Conservation (phyloP, 192 early-diverging fungal species). For the Neocallimastix lanati region DNA sequence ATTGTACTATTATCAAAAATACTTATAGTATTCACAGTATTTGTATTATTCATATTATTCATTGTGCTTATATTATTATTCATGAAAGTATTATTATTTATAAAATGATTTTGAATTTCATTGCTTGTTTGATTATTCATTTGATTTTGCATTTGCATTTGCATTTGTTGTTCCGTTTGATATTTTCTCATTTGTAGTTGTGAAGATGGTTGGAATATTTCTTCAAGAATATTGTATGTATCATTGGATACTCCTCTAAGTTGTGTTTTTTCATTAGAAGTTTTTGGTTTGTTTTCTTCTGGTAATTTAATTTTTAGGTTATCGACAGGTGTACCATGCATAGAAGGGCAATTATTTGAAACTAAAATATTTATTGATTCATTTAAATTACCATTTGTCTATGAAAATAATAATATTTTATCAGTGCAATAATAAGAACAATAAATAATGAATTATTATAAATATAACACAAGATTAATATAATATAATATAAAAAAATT, state of each 20-base stretch:
- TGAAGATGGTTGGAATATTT: background rate
- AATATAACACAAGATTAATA: too few relatives aligned
- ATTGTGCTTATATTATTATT: background rate
- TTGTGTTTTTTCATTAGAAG: background rate
- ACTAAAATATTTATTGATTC: background rate
- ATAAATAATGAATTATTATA: too few relatives aligned
- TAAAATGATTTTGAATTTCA: too few relatives aligned
- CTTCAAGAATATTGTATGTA: background rate
- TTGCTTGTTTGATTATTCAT: too few relatives aligned
- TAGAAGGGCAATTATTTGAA: background rate
- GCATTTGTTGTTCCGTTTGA: background rate
- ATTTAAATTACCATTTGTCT: background rate
- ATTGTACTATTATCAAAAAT: background rate
- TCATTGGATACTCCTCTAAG: background rate
- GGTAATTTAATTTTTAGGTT: background rate
- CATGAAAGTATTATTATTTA: background rate
- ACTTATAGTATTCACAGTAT: too few relatives aligned
- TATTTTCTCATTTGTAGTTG: background rate
- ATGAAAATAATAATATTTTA: too few relatives aligned
- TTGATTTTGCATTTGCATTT: too few relatives aligned
- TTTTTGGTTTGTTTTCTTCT: background rate
- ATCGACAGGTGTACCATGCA: background rate
- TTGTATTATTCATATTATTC: background rate
- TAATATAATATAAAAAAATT: too few relatives aligned
- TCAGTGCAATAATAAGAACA: too few relatives aligned